Percentiles rank a stretch among this genome's conserved stretches.
phyloP scores from a whole-genome alignment of 139 green algal genomes.

The Penium margaritaceum region DNA sequence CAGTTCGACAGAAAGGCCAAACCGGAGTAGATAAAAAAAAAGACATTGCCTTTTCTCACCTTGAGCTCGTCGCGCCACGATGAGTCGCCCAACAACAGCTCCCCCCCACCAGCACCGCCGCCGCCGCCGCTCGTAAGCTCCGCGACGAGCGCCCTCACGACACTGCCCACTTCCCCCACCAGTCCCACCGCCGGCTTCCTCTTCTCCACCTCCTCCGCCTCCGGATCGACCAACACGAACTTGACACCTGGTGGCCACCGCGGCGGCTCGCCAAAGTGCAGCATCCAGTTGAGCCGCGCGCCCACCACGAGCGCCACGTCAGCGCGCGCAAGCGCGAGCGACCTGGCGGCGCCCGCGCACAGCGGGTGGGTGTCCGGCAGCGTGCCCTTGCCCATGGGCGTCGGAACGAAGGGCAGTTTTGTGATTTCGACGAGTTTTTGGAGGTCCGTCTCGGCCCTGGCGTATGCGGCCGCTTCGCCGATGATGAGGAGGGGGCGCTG shows the following conservation, averaged over 20 bases:
- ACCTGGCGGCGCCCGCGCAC: slow-evolving; percentile 59
- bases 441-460: slow-evolving; percentile 39
- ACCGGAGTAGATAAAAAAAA: too few relatives aligned
- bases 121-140: too few relatives aligned
- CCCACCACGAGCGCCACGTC: slow-evolving; percentile 70
- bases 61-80: too few relatives aligned
- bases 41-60: too few relatives aligned
- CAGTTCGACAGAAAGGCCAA: too few relatives aligned
- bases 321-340: slow-evolving; percentile 54
- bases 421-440: slow-evolving; percentile 49
- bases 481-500: slow-evolving; percentile 64
- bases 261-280: slow-evolving; percentile 70
- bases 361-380: slow-evolving; percentile 59
- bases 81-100: too few relatives aligned
- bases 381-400: slow-evolving; percentile 69
- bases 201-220: slow-evolving; percentile 42
- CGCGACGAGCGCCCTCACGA: slow-evolving; percentile 46
- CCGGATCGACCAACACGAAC: slow-evolving; percentile 62
- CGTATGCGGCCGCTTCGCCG: slow-evolving; percentile 63
- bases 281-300: slow-evolving; percentile 70
- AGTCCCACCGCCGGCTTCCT: slow-evolving; percentile 48
- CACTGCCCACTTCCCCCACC: too few relatives aligned
- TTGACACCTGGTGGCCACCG: slow-evolving; percentile 48
- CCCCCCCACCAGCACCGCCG: too few relatives aligned
- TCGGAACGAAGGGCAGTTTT: slow-evolving; percentile 63